phyloP scores from a whole-genome alignment of 441 rosid genomes.

The Adansonia rubrostipa region DNA sequence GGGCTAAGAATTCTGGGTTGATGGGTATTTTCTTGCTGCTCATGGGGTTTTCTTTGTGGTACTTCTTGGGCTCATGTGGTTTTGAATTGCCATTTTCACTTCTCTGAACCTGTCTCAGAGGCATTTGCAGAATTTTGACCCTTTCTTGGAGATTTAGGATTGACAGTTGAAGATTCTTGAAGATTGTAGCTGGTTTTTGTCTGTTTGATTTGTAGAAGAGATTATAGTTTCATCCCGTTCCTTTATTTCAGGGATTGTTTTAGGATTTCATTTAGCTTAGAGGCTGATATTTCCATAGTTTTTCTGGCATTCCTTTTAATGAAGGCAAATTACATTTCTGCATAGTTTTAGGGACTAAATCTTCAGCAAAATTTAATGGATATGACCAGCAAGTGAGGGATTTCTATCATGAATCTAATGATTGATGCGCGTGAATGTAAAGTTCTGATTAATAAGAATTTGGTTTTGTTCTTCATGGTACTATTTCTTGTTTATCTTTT shows the following conservation, averaged over 20 bases:
- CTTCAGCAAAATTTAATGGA: constrained; percentile 2
- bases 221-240: background rate
- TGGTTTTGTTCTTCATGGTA: constrained; percentile 8
- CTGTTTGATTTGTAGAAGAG: background rate
- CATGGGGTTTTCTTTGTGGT: constrained; percentile 1
- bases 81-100: background rate
- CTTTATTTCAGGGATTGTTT: too few species aligned
- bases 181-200: background rate
- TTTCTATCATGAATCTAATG: constrained; percentile 5
- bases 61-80: too few species aligned
- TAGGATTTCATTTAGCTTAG: background rate
- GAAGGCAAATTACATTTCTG: background rate
- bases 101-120: background rate
- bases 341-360: background rate
- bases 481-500: background rate
- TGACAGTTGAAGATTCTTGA: constrained; percentile 2
- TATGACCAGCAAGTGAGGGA: background rate
- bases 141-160: background rate
- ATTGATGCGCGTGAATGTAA: background rate
- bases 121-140: background rate
- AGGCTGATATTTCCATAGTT: background rate
- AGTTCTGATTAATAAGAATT: background rate
- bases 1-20: constrained; percentile 20
- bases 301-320: background rate
- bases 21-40: constrained; percentile 27